Base-by-base conservation (phyloP, 129 eudicot species). In the Chrysanthemum seticuspe region DNA sequence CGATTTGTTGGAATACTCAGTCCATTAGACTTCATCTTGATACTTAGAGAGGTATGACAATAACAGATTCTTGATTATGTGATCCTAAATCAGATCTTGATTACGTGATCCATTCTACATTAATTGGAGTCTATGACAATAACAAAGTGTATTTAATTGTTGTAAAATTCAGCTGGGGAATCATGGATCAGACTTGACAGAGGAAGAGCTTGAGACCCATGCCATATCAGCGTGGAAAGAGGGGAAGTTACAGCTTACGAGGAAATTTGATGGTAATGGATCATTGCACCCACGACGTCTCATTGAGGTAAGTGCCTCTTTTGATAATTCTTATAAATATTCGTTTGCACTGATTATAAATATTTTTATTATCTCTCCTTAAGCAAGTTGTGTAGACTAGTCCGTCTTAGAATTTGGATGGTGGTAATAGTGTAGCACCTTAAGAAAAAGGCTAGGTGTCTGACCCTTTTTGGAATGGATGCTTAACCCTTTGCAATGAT, bases 161-260 rank as follows among this genome's bases (percentile, higher is more conserved):
- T 15, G 16, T 8, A 72, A 68, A 60, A 14, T 78, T 62, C 76
- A 90, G 97, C 87, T 90, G 74, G 97, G 97, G 66, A 87, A 65
- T 66, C 89, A 81, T 87, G 97, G 95, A 61, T 90, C 97, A 18
- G 88, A 90, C 29, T 77, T 90, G 86, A 85, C 97, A 19, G 95
- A 90, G 67, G 97, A 90, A 73, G 94, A 87, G 81, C 95, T 90
- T 13, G 97, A 87, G 83, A 90, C 94, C 47, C 97, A 90, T 64
- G 75, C 97, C 54, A 87, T 90, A 63, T 87, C 81, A 27, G 89
- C 97, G 47, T 90, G 97, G 97, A 90, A 90, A 87, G 89, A 83
- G 67, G 97, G 87, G 29, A 90, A 87, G 55, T 76, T 66, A 51
- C 81, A 80, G 70, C 80, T 83, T 52, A 80, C 59, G 34, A 74